Percentiles rank a stretch among this genome's conserved stretches.
phyloP scores from a whole-genome alignment of 2,329 filamentous ascomycete genomes.

The Colletotrichum eremochloae region DNA sequence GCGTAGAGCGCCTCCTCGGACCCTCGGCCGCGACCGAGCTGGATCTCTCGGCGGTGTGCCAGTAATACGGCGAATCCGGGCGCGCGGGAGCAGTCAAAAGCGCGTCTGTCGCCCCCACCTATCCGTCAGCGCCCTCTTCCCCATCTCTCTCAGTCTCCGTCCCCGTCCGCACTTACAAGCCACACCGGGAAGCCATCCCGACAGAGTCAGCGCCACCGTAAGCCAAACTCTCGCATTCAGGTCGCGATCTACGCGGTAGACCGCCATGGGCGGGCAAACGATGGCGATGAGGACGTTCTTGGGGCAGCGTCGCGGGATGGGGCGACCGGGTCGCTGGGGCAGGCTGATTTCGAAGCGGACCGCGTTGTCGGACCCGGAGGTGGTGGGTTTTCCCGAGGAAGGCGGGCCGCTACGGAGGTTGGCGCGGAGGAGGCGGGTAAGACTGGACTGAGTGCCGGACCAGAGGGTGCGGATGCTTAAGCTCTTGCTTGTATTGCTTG shows the following conservation, averaged over 20 bases:
- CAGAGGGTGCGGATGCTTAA: constrained; percentile 3
- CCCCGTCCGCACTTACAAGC: constrained; percentile 3
- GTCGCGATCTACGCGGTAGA: neutral
- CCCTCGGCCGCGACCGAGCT: neutral
- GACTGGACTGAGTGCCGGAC: constrained; percentile 18
- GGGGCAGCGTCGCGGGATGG: neutral
- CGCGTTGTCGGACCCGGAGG: neutral
- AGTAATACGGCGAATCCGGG: constrained; percentile 9
- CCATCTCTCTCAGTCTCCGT: neutral
- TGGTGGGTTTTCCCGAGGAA: neutral
- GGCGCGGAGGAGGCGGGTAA: neutral
- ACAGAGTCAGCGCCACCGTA: constrained; percentile 5
- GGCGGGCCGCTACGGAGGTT: neutral
- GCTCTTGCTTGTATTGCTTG: neutral
- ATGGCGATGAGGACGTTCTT: neutral
- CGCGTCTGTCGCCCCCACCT: neutral
- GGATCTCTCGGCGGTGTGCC: constrained; percentile 15
- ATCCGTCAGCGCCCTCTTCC: neutral
- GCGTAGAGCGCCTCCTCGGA: neutral
- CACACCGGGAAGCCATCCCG: constrained; percentile 2
- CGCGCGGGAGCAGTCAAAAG: neutral
- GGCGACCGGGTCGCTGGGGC: neutral
- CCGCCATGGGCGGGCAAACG: constrained; percentile 8
- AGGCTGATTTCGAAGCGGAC: constrained; percentile 8
- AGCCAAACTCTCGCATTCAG: neutral